These are phyloP conservation scores for Abortiporus biennis DNA, from an alignment of 1,284 basidiomycete genomes.

Conservation along the genomic window DNA sequence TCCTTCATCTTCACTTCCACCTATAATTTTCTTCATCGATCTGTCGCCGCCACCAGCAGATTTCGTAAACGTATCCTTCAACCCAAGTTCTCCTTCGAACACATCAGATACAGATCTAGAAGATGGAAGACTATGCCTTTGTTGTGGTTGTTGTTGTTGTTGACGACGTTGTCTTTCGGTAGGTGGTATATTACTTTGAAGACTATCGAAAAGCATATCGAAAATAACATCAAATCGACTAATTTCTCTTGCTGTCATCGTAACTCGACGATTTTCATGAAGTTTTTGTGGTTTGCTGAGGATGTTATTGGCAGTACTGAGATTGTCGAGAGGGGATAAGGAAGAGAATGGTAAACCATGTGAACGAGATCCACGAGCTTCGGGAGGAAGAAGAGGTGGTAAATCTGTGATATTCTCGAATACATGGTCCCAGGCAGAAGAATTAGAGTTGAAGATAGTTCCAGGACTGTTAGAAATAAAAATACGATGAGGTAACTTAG, in stretches of 20 bases:
- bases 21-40: neutral
- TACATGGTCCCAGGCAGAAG: no score
- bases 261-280: conserved; percentile 34
- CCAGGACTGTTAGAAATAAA: no score
- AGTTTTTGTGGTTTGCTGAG: no score
- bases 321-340: no score
- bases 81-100: neutral
- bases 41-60: neutral
- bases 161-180: conserved; percentile 4
- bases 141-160: neutral
- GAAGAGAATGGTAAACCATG: no score
- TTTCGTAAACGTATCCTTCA: neutral
- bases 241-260: conserved; percentile 64
- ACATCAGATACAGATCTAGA: neutral
- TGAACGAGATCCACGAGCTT: no score
- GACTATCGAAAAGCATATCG: conserved; percentile 59
- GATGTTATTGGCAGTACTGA: no score
- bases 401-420: no score
- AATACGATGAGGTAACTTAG: no score
- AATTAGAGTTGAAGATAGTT: no score
- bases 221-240: conserved; percentile 68
- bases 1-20: conserved; percentile 12
- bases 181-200: conserved; percentile 34
- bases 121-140: neutral
- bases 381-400: no score